Conservation (phyloP, 2,329 filamentous ascomycete genomes). For the Trichoderma hamatum region DNA sequence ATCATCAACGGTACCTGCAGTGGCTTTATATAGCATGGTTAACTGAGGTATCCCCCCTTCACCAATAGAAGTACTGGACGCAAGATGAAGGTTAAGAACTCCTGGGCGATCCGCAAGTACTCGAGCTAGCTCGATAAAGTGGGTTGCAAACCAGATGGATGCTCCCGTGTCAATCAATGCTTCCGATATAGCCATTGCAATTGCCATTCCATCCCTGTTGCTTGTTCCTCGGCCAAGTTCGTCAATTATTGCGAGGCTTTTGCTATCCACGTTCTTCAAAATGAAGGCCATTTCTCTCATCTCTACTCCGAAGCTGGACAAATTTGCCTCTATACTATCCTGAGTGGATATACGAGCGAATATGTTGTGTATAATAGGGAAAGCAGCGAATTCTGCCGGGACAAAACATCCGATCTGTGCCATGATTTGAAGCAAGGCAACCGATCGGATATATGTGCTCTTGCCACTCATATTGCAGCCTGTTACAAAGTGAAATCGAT, state of each 20-base stretch:
- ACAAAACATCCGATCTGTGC: constrained; percentile 91
- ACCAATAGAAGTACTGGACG: constrained; percentile 62
- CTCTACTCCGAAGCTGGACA: constrained; percentile 91
- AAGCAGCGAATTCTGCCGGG: constrained; percentile 79
- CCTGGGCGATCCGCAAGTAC: constrained; percentile 76
- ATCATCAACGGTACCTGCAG: constrained; percentile 69
- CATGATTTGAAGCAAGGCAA: constrained; percentile 88
- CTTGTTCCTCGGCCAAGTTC: constrained; percentile 92
- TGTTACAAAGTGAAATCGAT: constrained; percentile 89
- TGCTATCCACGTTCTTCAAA: constrained; percentile 74
- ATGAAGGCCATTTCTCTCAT: constrained; percentile 98
- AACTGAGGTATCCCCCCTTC: constrained; percentile 62
- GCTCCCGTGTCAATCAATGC: constrained; percentile 78
- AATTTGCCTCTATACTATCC: constrained; percentile 85
- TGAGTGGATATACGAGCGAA: constrained; percentile 88
- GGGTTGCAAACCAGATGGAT: constrained; percentile 89
- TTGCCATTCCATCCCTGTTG: constrained; percentile 82
- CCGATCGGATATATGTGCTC: constrained; percentile 87
- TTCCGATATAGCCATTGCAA: constrained; percentile 88
- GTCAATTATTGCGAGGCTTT: constrained; percentile 82
- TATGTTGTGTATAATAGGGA: constrained; percentile 78
- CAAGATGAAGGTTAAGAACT: constrained; percentile 81
- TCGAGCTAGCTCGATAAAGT: constrained; percentile 80
- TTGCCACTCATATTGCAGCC: constrained; percentile 99
- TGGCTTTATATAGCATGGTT: constrained; percentile 86